These are phyloP conservation scores for Dendrobium officinale DNA, from an alignment of 106 monocot species.

Conservation along the genomic window DNA sequence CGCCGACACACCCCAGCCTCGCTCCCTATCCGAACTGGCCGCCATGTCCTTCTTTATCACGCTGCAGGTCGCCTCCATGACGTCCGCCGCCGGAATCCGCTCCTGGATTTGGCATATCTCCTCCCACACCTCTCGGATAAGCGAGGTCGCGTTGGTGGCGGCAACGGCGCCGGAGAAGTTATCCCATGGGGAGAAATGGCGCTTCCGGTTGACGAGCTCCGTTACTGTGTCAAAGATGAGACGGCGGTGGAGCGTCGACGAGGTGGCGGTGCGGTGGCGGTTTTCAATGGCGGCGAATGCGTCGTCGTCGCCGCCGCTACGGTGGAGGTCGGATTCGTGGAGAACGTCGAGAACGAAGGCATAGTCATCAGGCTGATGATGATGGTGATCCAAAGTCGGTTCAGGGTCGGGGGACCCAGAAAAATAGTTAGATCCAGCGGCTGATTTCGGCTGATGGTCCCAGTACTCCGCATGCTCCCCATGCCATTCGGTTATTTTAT, in stretches of 20 bases:
- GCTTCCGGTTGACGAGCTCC: constrained; percentile 43
- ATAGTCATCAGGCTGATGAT: constrained; percentile 46
- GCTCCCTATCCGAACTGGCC: not conserved
- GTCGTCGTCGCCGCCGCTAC: constrained; percentile 11
- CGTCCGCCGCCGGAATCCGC: constrained; percentile 15
- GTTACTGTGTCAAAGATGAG: constrained; percentile 64
- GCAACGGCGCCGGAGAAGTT: constrained; percentile 18
- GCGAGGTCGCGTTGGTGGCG: not conserved
- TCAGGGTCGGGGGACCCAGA: not conserved
- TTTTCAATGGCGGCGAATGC: constrained; percentile 30
- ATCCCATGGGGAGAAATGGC: constrained; percentile 40
- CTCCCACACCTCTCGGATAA: constrained; percentile 43
- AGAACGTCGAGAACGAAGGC: constrained; percentile 53
- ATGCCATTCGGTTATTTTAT: constrained; percentile 24
- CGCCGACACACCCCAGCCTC: constrained; percentile 33
- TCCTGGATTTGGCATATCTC: constrained; percentile 41
- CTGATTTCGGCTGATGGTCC: not conserved
- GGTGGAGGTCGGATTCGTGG: constrained; percentile 6
- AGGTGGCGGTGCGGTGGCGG: constrained; percentile 8
- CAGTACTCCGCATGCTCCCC: constrained; percentile 18
- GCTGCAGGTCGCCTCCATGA: constrained; percentile 35
- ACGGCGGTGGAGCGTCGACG: constrained; percentile 34
- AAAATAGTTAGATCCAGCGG: not conserved
- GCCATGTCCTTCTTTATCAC: constrained; percentile 56
- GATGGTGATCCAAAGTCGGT: constrained; percentile 5